Conservation (phyloP, 2,329 filamentous ascomycete genomes). For the Furcasterigmium sp. region DNA sequence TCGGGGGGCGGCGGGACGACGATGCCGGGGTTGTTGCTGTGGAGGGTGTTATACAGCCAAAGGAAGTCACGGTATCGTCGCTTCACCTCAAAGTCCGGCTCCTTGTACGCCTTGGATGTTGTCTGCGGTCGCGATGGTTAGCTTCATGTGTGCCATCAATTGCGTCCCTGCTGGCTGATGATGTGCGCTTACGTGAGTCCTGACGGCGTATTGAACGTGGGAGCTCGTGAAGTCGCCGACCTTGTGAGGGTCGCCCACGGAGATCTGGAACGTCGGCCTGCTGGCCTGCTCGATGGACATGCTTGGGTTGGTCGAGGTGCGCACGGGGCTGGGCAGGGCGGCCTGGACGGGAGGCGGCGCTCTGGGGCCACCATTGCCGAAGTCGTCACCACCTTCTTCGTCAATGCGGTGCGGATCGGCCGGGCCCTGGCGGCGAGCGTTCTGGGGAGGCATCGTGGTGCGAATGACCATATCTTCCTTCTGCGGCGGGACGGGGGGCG, state of each 20-base stretch:
- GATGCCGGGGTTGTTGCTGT: conserved; percentile 89
- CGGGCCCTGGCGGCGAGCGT: conserved; percentile 37
- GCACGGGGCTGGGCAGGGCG: conserved; percentile 45
- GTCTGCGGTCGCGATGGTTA: conserved; percentile 52
- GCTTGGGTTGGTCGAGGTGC: conserved; percentile 62
- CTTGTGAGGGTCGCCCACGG: conserved; percentile 94
- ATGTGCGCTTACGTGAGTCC: conserved; percentile 71
- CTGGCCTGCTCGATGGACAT: conserved; percentile 89
- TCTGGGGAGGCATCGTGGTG: conserved; percentile 46
- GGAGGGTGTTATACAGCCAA: conserved; percentile 93
- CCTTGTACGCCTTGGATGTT: conserved; percentile 90
- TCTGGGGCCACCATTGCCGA: conserved; percentile 48
- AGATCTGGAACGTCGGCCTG: conserved; percentile 86
- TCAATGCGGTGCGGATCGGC: conserved; percentile 62
- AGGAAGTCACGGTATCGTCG: conserved; percentile 93
- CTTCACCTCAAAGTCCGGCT: conserved; percentile 88
- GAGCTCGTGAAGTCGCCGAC: conserved; percentile 95
- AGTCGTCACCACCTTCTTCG: conserved; percentile 58
- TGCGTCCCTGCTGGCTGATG: background rate
- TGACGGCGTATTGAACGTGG: conserved; percentile 95
- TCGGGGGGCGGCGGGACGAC: conserved; percentile 95
- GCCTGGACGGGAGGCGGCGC: conserved; percentile 61
- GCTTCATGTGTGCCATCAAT: background rate
- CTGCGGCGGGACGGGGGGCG: conserved; percentile 64
- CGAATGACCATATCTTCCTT: conserved; percentile 62